Conservation (phyloP, 805 yeast species). For the Sungouiozyma ichnusensis region DNA sequence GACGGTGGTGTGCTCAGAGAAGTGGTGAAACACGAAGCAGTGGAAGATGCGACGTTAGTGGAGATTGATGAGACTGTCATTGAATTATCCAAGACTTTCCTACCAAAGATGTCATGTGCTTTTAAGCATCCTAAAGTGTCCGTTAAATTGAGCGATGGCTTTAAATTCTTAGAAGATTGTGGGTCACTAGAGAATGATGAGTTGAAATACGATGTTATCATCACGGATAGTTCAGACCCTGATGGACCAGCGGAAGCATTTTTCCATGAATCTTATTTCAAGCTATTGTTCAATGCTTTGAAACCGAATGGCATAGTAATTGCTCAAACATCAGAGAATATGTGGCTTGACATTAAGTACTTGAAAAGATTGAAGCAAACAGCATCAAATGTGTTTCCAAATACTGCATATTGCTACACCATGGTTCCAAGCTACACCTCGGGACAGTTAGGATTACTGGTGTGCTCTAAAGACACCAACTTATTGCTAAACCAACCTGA, state of each 20-base stretch:
- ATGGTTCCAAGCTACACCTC: conserved; percentile 84
- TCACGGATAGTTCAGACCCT: conserved; percentile 89
- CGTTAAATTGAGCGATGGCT: conserved; percentile 72
- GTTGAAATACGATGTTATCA: conserved; percentile 66
- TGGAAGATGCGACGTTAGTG: conserved; percentile 63
- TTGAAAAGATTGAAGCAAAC: conserved; percentile 38
- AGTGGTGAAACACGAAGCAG: conserved; percentile 60
- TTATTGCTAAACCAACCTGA: conserved; percentile 41
- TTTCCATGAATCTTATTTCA: conserved; percentile 69
- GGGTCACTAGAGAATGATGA: conserved; percentile 19
- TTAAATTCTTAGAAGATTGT: conserved; percentile 50
- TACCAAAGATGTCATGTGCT: conserved; percentile 68
- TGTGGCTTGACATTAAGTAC: conserved; percentile 58
- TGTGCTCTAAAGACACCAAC: conserved; percentile 49
- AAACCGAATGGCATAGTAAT: conserved; percentile 55
- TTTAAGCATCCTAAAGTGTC: conserved; percentile 53
- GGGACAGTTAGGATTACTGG: conserved; percentile 74
- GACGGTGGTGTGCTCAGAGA: conserved; percentile 93
- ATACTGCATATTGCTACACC: conserved; percentile 60
- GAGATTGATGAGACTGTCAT: conserved; percentile 85
- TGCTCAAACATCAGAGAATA: conserved; percentile 68
- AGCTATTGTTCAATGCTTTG: conserved; percentile 53
- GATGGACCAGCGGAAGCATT: conserved; percentile 93
- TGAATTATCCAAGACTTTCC: conserved; percentile 53
- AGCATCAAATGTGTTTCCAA: conserved; percentile 46